These are phyloP conservation scores for Kernera saxatilis DNA, from an alignment of 345 rosid genomes.

Conservation along the genomic window DNA sequence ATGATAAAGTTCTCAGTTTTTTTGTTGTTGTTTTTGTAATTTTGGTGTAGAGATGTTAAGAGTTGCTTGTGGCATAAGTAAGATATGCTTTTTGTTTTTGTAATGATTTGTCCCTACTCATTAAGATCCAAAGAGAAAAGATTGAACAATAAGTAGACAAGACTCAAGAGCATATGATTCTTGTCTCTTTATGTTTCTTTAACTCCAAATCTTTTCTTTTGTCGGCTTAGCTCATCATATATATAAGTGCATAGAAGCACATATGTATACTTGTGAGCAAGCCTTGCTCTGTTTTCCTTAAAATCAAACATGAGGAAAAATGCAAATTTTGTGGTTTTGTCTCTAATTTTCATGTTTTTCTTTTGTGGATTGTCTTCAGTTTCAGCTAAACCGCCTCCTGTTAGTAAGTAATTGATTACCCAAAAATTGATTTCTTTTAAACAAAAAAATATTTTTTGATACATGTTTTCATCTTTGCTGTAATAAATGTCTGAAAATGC, in stretches of 20 bases:
- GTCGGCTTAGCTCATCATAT: slow-evolving; percentile 16
- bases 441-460: background rate
- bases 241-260: background rate
- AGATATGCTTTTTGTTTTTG: slow-evolving; percentile 19
- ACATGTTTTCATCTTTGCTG: background rate
- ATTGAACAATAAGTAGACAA: slow-evolving; percentile 22
- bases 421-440: background rate
- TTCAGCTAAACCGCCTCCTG: slow-evolving; percentile 83
- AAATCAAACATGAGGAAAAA: background rate
- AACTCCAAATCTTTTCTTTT: slow-evolving; percentile 24
- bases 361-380: slow-evolving; percentile 56
- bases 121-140: slow-evolving; percentile 3
- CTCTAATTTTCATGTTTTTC: slow-evolving; percentile 42
- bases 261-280: slow-evolving; percentile 8
- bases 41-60: slow-evolving; percentile 11
- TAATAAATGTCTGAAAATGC: background rate
- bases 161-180: slow-evolving; percentile 32
- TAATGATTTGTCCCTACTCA: slow-evolving; percentile 12
- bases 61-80: slow-evolving; percentile 26
- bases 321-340: slow-evolving; percentile 15
- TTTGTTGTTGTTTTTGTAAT: slow-evolving; percentile 5
- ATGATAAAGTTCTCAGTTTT: background rate
- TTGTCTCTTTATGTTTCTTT: slow-evolving; percentile 30
- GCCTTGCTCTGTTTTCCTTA: background rate
- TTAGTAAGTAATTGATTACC: slow-evolving; percentile 44